Conservation (phyloP, 2,329 filamentous ascomycete species). For the Hypoxylon sp. region DNA sequence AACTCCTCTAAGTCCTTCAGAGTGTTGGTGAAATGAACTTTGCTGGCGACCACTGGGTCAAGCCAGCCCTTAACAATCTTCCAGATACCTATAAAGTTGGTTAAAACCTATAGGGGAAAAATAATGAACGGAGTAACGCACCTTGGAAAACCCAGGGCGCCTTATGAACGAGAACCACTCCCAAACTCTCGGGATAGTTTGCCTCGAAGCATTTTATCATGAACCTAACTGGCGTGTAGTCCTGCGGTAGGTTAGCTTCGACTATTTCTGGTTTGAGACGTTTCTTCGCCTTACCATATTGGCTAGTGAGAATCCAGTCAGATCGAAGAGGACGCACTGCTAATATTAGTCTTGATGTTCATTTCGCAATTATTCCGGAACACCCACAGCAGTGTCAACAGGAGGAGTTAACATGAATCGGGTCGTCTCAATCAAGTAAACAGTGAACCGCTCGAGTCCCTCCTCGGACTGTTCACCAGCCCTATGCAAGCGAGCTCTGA, state of each 20-base stretch:
- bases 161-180: constrained; percentile 92
- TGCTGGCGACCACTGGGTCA: constrained; percentile 93
- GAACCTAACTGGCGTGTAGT: constrained; percentile 97
- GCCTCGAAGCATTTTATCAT: constrained; percentile 99
- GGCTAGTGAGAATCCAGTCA: constrained; percentile 92
- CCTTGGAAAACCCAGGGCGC: constrained; percentile 97
- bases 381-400: constrained; percentile 90
- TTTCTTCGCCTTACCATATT: constrained; percentile 80
- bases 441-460: constrained; percentile 88
- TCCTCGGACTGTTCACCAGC: constrained; percentile 86
- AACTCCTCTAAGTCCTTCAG: constrained; percentile 83
- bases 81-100: constrained; percentile 81
- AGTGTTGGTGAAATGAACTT: constrained; percentile 93
- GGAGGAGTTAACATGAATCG: constrained; percentile 84
- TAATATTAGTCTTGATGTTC: constrained; percentile 43
- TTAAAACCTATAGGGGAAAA: constrained; percentile 54
- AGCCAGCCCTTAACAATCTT: constrained; percentile 96
- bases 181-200: constrained; percentile 95
- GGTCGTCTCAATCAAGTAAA: constrained; percentile 95
- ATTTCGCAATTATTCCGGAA: background rate
- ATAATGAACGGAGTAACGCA: constrained; percentile 57
- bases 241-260: constrained; percentile 63
- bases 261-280: background rate
- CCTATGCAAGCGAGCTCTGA: constrained; percentile 85
- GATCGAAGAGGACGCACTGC: constrained; percentile 93